Evolutionary conservation across 768 basidiomycete genomes (phyloP).

Genomic region (Pisolithus marmoratus): DNA sequence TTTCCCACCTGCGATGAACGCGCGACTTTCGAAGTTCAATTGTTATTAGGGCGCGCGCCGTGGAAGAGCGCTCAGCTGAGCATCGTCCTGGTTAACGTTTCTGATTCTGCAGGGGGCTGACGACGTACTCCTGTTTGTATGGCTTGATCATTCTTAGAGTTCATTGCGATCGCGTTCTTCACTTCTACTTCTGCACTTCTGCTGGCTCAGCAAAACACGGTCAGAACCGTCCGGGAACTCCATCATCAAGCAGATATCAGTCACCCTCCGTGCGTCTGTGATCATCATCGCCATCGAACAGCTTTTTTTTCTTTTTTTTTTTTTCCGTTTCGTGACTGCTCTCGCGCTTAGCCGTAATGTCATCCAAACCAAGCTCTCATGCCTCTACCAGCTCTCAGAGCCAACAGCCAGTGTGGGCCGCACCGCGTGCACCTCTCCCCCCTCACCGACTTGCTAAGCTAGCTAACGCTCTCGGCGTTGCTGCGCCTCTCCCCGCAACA

Average conservation of each 20-base stretch:
- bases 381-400: slow-evolving; percentile 8
- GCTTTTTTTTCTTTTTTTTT: slow-evolving; percentile 4
- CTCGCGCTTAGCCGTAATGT: slow-evolving; percentile 5
- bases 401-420: slow-evolving; percentile 40
- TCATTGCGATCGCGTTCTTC: slow-evolving; percentile 1
- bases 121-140: slow-evolving; percentile 1
- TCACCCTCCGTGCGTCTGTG: slow-evolving; percentile 2
- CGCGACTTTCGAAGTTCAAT: not conserved
- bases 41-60: not conserved
- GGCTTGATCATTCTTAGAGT: slow-evolving; percentile 4
- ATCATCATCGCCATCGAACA: not conserved
- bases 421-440: slow-evolving; percentile 65
- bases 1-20: slow-evolving; percentile 1
- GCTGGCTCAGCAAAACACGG: not conserved
- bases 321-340: not conserved
- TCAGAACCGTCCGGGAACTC: not conserved
- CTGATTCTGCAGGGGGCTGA: not conserved
- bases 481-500: slow-evolving; percentile 61
- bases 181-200: not conserved
- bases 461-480: slow-evolving; percentile 80
- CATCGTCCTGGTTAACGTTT: not conserved
- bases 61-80: not conserved
- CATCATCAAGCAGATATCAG: not conserved
- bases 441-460: slow-evolving; percentile 77
- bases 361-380: slow-evolving; percentile 11